A percentile compares a stretch with the other conserved stretches of the same genome.
Evolutionary conservation across 2,329 filamentous ascomycete genomes (phyloP).

Genomic region (Pleoardoris graminearum): DNA sequence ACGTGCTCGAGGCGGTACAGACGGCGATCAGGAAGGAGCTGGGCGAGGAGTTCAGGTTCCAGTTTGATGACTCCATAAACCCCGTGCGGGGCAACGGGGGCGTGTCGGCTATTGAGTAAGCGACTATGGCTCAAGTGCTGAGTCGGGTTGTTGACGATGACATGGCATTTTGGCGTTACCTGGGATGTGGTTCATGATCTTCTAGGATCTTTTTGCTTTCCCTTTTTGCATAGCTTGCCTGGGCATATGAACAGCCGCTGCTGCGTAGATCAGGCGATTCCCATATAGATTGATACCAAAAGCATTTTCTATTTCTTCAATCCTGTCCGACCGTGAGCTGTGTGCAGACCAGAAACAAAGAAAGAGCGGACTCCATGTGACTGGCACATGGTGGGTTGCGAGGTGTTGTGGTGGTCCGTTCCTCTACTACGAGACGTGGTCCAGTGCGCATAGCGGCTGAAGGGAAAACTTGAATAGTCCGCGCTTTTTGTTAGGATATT

Average conservation of each 20-base stretch:
- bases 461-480: too few species aligned
- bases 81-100: constrained; percentile 61
- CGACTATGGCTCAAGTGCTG: neutral
- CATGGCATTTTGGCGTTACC: neutral
- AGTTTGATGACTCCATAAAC: constrained; percentile 73
- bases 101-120: constrained; percentile 60
- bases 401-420: too few species aligned
- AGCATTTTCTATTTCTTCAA: constrained; percentile 4
- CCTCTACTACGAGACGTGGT: too few species aligned
- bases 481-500: too few species aligned
- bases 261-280: constrained; percentile 10
- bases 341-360: too few species aligned
- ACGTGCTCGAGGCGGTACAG: constrained; percentile 72
- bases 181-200: neutral
- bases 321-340: neutral
- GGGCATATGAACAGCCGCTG: neutral
- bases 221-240: constrained; percentile 12
- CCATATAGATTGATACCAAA: constrained; percentile 14
- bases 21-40: constrained; percentile 69
- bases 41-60: constrained; percentile 73
- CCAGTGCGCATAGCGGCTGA: too few species aligned
- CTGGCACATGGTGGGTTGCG: too few species aligned
- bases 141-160: constrained; percentile 3
- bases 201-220: neutral
- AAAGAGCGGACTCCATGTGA: too few species aligned